phyloP scores from a whole-genome alignment of 345 rosid genomes.

The Pistacia atlantica region DNA sequence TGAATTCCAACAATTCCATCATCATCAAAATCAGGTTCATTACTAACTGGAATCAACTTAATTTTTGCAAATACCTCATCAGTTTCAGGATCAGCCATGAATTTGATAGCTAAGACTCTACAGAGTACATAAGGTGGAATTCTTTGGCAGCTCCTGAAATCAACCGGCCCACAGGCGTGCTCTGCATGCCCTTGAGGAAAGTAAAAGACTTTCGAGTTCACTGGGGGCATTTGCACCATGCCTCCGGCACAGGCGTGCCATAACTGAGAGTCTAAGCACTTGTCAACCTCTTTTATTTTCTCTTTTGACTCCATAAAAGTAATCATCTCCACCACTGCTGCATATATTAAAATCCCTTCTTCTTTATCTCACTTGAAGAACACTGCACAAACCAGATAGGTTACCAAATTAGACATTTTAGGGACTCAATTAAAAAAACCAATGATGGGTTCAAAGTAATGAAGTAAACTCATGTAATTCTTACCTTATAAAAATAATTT shows the following conservation, averaged over 20 bases:
- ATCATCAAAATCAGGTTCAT: background rate
- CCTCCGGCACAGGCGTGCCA: conserved; percentile 91
- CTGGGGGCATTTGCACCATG: conserved; percentile 73
- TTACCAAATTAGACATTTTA: conserved; percentile 2
- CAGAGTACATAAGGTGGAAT: conserved; percentile 50
- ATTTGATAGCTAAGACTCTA: conserved; percentile 51
- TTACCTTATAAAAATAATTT: conserved; percentile 34
- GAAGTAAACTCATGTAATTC: conserved; percentile 10
- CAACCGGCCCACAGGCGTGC: conserved; percentile 56
- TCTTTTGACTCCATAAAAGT: conserved; percentile 50
- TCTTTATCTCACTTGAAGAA: conserved; percentile 5
- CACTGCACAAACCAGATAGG: conserved; percentile 26
- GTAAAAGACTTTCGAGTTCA: conserved; percentile 56
- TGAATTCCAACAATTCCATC: conserved; percentile 26
- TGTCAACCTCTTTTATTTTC: conserved; percentile 51
- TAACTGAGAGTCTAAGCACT: conserved; percentile 66
- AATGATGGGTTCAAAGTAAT: background rate
- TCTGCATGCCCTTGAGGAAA: conserved; percentile 83
- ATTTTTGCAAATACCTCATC: conserved; percentile 72
- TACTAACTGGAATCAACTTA: conserved; percentile 39
- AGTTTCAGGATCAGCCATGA: conserved; percentile 72
- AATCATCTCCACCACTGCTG: conserved; percentile 47
- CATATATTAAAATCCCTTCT: background rate
- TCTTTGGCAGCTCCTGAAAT: conserved; percentile 48
- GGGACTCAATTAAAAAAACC: background rate